phyloP scores from a whole-genome alignment of 192 early-diverging fungal genomes.

The Glomus cerebriforme region DNA sequence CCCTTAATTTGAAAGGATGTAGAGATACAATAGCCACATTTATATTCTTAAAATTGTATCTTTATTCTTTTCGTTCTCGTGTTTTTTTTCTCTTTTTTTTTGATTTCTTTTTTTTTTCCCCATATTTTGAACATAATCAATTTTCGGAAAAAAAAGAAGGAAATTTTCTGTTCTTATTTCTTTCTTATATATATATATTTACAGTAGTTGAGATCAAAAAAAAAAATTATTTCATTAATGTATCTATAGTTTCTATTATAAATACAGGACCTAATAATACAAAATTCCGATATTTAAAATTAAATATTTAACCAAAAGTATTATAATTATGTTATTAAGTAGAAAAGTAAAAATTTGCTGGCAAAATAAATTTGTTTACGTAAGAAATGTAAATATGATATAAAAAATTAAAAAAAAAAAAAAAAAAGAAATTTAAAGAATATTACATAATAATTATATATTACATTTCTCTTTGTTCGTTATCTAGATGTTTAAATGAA shows the following conservation, averaged over 20 bases:
- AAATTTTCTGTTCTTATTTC: too few relatives aligned
- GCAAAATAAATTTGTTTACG: background rate
- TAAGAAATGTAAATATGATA: background rate
- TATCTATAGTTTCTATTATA: background rate
- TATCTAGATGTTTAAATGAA: too few relatives aligned
- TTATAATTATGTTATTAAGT: background rate
- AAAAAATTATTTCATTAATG: background rate
- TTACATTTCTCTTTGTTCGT: too few relatives aligned
- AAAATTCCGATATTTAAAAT: background rate
- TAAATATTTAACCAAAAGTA: too few relatives aligned
- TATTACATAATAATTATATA: too few relatives aligned
- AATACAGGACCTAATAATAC: background rate
- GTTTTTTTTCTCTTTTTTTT: background rate
- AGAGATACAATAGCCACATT: background rate
- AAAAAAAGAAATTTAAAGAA: background rate
- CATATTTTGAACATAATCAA: too few relatives aligned
- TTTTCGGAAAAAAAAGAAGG: too few relatives aligned
- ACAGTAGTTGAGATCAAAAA: too few relatives aligned
- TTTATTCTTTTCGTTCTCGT: too few relatives aligned
- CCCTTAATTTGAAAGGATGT: background rate
- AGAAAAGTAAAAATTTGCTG: background rate
- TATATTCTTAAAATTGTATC: background rate
- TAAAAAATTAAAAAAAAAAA: background rate
- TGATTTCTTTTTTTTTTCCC: background rate
- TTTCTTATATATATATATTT: too few relatives aligned